Base-by-base conservation (phyloP, 805 yeast genomes). In the Cyberlindnera maritima region DNA sequence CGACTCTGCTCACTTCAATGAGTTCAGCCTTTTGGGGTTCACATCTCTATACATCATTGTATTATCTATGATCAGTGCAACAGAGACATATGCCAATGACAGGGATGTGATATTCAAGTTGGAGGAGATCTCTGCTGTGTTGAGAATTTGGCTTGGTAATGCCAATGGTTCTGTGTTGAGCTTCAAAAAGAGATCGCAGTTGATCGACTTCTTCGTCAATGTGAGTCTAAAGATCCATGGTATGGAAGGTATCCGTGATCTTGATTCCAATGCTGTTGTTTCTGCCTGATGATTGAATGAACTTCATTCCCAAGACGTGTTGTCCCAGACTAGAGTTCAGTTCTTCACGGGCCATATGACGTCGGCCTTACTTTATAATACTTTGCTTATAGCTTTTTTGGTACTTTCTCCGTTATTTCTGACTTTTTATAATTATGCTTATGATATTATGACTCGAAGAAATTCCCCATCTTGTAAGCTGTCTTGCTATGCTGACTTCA, bases 101-200 rank as follows among this genome's bases (percentile, higher is more conserved):
- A 43, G 47, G 17, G 54, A 55, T 10, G 48, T 58, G 12, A 50
- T 45, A n/a, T 47, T 49, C 15, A 57, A 55, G 36, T 46, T 66
- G 26, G 71, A 67, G 44, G 62, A 60, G 33, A 50, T 66, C 14
- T 54, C 61, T 8, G 68, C 65, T 11, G 49, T 55, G 12, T 39
- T 67, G 19, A 61, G 72, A 55, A 61, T 68, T 2, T 67, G 71
- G 71, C 43, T 65, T 23, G 70, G 71, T 28, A 59, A 62, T 25
- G 50, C 60, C 18, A 49, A 53, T 23, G 68, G 66, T n/a, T 50
- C 62, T 13, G 49, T 50, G 9, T 39, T 66, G 33, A 54, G 50
- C 29, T 58, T 64, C 41, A 56, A 58, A 18, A 55, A 57, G 44
- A 64, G 69, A 56, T 59, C 67, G 3, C 51, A 55, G 41, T 46